A percentile compares a stretch with the other conserved stretches of the same genome.
phyloP scores from a whole-genome alignment of 768 basidiomycete genomes.

The Mycena kentingensis region DNA sequence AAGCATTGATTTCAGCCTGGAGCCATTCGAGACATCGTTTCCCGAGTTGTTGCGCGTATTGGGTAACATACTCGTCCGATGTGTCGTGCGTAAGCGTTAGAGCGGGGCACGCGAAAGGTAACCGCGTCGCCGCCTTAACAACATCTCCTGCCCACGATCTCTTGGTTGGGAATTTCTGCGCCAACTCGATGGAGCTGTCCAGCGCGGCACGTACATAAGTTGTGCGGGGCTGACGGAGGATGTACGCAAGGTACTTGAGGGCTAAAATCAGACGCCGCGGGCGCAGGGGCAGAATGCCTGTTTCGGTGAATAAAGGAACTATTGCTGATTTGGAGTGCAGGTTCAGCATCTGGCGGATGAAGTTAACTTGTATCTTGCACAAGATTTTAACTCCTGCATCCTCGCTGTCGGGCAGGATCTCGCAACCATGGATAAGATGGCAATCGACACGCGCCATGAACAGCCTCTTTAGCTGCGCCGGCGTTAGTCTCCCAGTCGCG shows the following conservation, averaged over 20 bases:
- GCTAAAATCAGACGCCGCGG: slow-evolving; percentile 20
- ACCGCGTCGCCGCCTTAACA: background rate
- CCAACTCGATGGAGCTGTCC: background rate
- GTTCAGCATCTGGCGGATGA: slow-evolving; percentile 23
- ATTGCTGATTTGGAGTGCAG: slow-evolving; percentile 6
- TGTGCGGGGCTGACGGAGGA: slow-evolving; percentile 3
- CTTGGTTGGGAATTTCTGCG: background rate
- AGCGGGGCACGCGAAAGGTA: slow-evolving; percentile 5
- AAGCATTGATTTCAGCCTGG: slow-evolving; percentile 1
- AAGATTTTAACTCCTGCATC: slow-evolving; percentile 9
- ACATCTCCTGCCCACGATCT: background rate
- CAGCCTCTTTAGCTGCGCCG: background rate
- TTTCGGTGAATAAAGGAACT: slow-evolving; percentile 27
- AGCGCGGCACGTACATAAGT: background rate
- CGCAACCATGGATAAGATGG: slow-evolving; percentile 23
- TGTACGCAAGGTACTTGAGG: slow-evolving; percentile 22
- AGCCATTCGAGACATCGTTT: slow-evolving; percentile 3
- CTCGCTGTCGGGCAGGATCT: slow-evolving; percentile 22
- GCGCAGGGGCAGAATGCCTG: slow-evolving; percentile 26
- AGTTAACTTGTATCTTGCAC: slow-evolving; percentile 21
- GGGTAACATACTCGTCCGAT: background rate
- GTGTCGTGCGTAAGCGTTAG: background rate
- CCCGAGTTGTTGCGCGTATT: background rate
- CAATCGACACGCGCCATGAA: background rate
- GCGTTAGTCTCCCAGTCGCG: background rate